Conservation (phyloP, 73 alveolate genomes). For the Paramecium caudatum region DNA sequence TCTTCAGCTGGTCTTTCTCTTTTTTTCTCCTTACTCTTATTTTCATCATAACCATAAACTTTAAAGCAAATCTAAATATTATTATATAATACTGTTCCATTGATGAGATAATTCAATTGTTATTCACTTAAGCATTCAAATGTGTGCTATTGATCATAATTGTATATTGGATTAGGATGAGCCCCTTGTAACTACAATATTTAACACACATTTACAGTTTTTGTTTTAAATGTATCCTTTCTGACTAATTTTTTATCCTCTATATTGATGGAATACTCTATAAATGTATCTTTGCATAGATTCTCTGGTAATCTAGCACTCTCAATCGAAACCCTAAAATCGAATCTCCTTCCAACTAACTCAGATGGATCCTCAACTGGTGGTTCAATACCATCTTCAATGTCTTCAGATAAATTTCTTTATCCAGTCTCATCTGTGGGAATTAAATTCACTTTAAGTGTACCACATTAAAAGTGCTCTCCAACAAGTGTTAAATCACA, state of each 20-base stretch:
- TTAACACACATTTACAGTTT: constrained; percentile 42
- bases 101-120: constrained; percentile 77
- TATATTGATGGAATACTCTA: constrained; percentile 81
- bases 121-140: constrained; percentile 75
- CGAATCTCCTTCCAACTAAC: constrained; percentile 66
- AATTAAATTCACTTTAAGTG: constrained; percentile 81
- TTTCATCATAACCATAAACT: constrained; percentile 78
- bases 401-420: constrained; percentile 83
- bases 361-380: constrained; percentile 75
- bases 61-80: constrained; percentile 74
- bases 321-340: constrained; percentile 67
- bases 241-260: constrained; percentile 82
- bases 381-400: constrained; percentile 74
- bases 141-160: constrained; percentile 82
- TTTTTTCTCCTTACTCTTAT: constrained; percentile 40
- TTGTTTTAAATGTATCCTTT: constrained; percentile 64
- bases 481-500: constrained; percentile 87
- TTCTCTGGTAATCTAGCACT: constrained; percentile 80
- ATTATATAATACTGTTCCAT: constrained; percentile 79
- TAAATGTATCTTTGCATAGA: constrained; percentile 86
- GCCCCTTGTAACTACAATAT: constrained; percentile 75
- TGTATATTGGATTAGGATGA: constrained; percentile 81
- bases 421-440: constrained; percentile 89
- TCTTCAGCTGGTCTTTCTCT: constrained; percentile 69
- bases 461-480: constrained; percentile 81